These are phyloP conservation scores for Solanum medicagineum DNA, from an alignment of 257 asterid genomes.

Conservation along the genomic window DNA sequence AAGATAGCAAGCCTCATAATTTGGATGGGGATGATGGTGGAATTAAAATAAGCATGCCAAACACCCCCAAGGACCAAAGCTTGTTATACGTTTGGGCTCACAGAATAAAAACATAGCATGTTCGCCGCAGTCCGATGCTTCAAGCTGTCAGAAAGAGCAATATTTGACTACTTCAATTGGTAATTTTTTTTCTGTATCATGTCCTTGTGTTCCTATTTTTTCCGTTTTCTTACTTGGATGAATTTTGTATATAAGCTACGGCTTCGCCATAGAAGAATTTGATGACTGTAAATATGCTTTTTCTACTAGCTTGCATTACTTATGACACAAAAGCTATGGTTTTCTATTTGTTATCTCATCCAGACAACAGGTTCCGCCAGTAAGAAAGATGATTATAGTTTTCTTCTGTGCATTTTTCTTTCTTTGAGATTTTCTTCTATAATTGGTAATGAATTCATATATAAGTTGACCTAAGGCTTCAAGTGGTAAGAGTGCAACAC, in stretches of 20 bases:
- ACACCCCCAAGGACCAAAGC: constrained; percentile 56
- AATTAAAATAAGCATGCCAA: constrained; percentile 25
- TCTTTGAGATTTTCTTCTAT: background rate
- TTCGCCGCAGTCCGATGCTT: constrained; percentile 56
- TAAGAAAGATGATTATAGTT: background rate
- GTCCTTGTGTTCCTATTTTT: background rate
- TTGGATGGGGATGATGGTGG: constrained; percentile 34
- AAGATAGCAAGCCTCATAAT: constrained; percentile 37
- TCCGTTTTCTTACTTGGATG: background rate
- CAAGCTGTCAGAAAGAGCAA: constrained; percentile 43
- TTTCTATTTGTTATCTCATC: background rate
- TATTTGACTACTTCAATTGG: constrained; percentile 54
- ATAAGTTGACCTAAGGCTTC: background rate
- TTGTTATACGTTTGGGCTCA: constrained; percentile 91
- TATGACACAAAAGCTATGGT: background rate
- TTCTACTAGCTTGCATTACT: background rate
- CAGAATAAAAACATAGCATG: constrained; percentile 42
- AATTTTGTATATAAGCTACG: background rate
- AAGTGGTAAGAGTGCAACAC: background rate
- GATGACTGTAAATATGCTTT: background rate
- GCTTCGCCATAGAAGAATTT: background rate
- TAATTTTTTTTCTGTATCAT: constrained; percentile 4
- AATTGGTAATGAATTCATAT: background rate
- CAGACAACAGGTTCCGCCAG: background rate
- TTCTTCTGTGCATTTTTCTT: background rate